Base-by-base conservation (phyloP, 2,329 filamentous ascomycete species). In the Orbilia javanica region DNA sequence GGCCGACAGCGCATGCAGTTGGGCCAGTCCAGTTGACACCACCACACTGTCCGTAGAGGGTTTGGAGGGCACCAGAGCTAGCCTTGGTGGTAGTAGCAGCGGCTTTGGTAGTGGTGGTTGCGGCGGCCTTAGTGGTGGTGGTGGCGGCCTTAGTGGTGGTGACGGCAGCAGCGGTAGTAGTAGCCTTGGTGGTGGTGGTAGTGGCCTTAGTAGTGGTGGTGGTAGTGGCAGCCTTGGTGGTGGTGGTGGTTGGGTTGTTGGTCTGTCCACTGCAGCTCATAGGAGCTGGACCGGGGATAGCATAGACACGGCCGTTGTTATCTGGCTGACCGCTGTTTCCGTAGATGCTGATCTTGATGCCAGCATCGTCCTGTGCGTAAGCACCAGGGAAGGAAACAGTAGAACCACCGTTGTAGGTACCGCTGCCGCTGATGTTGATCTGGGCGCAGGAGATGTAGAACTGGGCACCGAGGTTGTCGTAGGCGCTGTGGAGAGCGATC, bases 41-140 rank as follows among this genome's bases (percentile, higher is more conserved):
- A 80, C 86, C 86, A 81, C 86, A 87, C 82, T 86, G 86, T 2
- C 83, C 72, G 39, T 70, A 77, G 29, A 84, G 75, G 83, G 86
- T 44, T 81, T 82, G 69, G 62, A 46, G 50, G 46, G 27, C 42
- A n/a, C 39, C 64, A n/a, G 69, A 63, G 27, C 29, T 39, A 34
- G 64, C 18, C 20, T n/a, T 68, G 69, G 20, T 29, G 6, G 55
- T 65, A 11, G 74, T 22, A 10, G 62, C 25, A 31, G 68, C 4
- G 42, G 15, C 15, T n/a, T 18, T 20, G 42, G 42, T 42, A n/a
- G 69, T 67, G 22, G 74, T 60, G 36, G 68, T 78, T 0, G 71
- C 34, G 11, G 36, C 36, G 36, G 39, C 27, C 22, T 29, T 39
- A 1, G 48, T 27, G 11, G 70, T 63, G n/a, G 70, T 44, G 13